Base-by-base conservation (phyloP, 2,329 filamentous ascomycete species). In the Nothophaeocryptopus gaeumannii region DNA sequence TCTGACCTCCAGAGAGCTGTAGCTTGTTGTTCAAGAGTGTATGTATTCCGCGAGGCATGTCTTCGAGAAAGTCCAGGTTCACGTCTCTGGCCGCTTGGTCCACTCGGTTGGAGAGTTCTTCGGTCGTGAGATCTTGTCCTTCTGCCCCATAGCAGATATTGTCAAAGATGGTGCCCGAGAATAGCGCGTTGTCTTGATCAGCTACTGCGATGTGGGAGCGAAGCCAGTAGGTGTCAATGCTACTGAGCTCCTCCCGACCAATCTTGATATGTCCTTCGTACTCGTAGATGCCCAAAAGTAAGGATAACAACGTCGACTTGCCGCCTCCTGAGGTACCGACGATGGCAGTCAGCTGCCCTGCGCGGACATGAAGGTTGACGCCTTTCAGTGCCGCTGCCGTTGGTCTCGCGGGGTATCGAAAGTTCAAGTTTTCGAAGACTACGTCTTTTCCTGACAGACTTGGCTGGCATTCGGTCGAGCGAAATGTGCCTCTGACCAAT, bases 1-100 rank as follows among this genome's bases (percentile, higher is more conserved):
- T 66, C 48, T 77, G 74, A 5, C 74, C 74, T 11, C 74, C 74
- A 1, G 72, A 75, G 1, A 77, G 60, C 49, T 70, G 68, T 1
- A 71, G 64, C 15, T 72, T 72, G 45, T 73, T 72, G 8, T 71
- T 72, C 14, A 75, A 64, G 32, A 67, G 61, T 5, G 74, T 75
- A 31, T 72, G 65, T 43, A 75, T 71, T 10, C 74, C 74, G 53
- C 74, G 62, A 0, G 74, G 71, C 15, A 77, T 60, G 26, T 67
- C 64, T 50, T 70, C 67, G 42, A 77, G 66, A 53, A 76, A 76
- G 44, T 76, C 72, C 41, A 76, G 58, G 14, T 66, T 66, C 43
- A 60, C 72, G 63, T 56, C 68, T 67, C 58, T 64, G 51, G 64
- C 67, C 57, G 56, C 72, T 61, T 50, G 67, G 55, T 40, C 45